A percentile compares a stretch with the other conserved stretches of the same genome.
Conservation (phyloP, 2,329 filamentous ascomycete species). For the Penicillium psychrosexuale region DNA sequence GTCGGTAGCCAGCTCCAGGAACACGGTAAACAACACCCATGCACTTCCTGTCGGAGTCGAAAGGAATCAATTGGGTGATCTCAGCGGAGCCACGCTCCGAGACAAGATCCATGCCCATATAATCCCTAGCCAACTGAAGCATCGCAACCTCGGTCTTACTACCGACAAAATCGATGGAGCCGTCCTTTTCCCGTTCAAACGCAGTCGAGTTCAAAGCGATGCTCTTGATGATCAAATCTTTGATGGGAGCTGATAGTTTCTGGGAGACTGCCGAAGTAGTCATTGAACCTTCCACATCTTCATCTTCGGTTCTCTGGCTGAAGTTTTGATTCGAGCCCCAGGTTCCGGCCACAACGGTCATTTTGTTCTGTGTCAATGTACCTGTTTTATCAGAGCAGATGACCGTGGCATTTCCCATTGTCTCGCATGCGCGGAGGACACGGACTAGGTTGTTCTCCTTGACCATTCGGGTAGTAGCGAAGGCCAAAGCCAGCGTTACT, state of each 20-base stretch:
- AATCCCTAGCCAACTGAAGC: conserved; percentile 64
- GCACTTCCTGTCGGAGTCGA: conserved; percentile 72
- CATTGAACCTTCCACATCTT: conserved; percentile 14
- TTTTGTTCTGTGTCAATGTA: conserved; percentile 70
- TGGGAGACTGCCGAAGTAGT: conserved; percentile 30
- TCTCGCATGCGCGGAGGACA: conserved; percentile 73
- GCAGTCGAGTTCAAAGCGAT: conserved; percentile 62
- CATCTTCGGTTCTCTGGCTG: conserved; percentile 38
- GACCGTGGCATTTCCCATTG: conserved; percentile 76
- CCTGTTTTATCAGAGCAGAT: conserved; percentile 80
- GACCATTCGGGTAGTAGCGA: conserved; percentile 73
- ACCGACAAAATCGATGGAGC: conserved; percentile 65
- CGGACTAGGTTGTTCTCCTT: conserved; percentile 75
- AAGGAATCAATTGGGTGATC: conserved; percentile 67
- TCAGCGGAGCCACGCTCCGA: conserved; percentile 61
- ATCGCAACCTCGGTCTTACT: conserved; percentile 76
- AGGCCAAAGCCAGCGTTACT: conserved; percentile 73
- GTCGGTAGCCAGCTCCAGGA: conserved; percentile 39
- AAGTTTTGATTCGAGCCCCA: conserved; percentile 60
- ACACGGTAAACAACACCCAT: conserved; percentile 49
- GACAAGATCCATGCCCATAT: conserved; percentile 65
- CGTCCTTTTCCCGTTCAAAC: conserved; percentile 71
- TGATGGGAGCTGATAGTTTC: conserved; percentile 31
- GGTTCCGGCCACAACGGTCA: conserved; percentile 72
- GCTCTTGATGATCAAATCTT: conserved; percentile 41